Evolutionary conservation across 805 yeast species (phyloP), one percentile per base, ranked within the genome.

Genomic region (Starmera caribaea): DNA sequence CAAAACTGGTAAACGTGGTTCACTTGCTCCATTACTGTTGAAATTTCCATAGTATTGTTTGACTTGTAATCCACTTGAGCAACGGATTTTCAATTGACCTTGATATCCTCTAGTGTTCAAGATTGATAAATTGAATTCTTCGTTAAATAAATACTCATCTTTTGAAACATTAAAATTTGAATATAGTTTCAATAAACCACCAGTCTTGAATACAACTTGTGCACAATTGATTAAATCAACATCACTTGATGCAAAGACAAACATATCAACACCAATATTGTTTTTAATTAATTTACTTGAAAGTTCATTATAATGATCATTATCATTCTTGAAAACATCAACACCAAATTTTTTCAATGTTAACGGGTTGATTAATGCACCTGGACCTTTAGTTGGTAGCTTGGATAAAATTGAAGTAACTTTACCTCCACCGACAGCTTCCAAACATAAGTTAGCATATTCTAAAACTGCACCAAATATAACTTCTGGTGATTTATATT

Each of bases 61-160:
- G 8, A 90, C 86, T 53, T 85, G 94, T 38, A 92, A 64, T 0
- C 97, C 97, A 46, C 73, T 77, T 1, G 97, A 87, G 50, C 89
- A 81, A 47, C 98, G 81, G 21, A 88, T 73, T 53, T 88, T 88
- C 46, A 90, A 61, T 47, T 81, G 81, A 5, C 84, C 89, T 57
- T 85, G 92, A 50, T 82, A 82, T 5, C 94, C 97, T 5, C 61
- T 59, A 3, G 74, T 62, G 21, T 69, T 68, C 3, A 61, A 52
- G 13, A 82, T 68, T 7, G 77, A 65, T 30, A 66, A 62, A n/a
- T 68, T 64, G 45, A 82, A 65, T 21, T 82, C 83, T 34, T 78
- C 72, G 9, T 76, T 71, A 38, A 86, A 66, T 11, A 74, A 67
- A 16, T 74, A 58, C 17, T 85, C 88, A 58, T 92, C 96, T 38